Percentiles rank a stretch among this genome's conserved stretches.
Conservation (phyloP, 495 filamentous ascomycete species). For the Neurospora tetrasperma region DNA sequence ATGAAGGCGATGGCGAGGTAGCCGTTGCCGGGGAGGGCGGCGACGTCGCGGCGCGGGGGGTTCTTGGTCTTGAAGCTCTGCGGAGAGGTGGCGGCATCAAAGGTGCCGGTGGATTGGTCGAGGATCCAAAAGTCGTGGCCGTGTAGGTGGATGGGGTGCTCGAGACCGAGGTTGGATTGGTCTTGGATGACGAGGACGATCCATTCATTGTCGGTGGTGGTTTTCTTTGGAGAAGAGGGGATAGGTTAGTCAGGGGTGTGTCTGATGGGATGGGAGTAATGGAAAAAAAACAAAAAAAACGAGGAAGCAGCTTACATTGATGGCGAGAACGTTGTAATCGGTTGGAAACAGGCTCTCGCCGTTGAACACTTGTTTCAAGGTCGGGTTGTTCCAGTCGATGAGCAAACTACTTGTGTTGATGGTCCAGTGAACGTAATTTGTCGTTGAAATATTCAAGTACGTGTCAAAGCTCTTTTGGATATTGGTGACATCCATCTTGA, state of each 20-base stretch:
- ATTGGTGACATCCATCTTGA: constrained; percentile 22
- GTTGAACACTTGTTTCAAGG: constrained; percentile 16
- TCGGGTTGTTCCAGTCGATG: constrained; percentile 26
- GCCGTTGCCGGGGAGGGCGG: constrained; percentile 39
- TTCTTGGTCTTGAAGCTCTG: constrained; percentile 29
- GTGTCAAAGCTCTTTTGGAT: constrained; percentile 4
- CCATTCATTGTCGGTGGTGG: constrained; percentile 6
- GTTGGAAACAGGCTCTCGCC: constrained; percentile 21
- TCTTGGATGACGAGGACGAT: constrained; percentile 18
- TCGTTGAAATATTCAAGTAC: neutral
- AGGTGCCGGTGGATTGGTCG: constrained; percentile 2
- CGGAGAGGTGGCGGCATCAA: neutral
- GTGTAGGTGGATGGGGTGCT: constrained; percentile 20
- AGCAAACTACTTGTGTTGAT: constrained; percentile 22
- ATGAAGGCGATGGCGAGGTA: constrained; percentile 45
- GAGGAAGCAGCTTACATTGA: neutral
- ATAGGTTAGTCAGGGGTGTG: neutral
- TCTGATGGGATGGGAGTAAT: neutral
- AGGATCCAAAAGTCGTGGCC: constrained; percentile 17
- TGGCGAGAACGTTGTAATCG: constrained; percentile 22
- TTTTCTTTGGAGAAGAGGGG: neutral
- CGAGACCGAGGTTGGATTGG: neutral
- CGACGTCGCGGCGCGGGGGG: constrained; percentile 50
- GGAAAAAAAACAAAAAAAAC: rapidly evolving
- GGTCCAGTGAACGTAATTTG: constrained; percentile 22